These are phyloP conservation scores for Populus hybrid DNA, from an alignment of 441 rosid species.

Conservation along the genomic window DNA sequence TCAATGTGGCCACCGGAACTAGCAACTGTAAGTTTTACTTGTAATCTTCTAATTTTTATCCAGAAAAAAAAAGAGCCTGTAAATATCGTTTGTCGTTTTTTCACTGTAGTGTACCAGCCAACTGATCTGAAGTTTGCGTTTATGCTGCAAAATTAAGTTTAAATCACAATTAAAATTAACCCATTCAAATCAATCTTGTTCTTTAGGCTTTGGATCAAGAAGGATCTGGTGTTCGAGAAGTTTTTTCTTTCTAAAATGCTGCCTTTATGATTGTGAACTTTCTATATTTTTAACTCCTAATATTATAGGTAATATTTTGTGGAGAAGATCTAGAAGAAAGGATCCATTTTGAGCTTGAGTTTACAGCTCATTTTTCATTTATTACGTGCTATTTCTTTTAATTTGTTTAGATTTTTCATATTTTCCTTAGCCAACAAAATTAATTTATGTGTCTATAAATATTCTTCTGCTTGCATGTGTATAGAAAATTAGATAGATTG, in stretches of 20 bases:
- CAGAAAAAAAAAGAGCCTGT: background rate
- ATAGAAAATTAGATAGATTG: background rate
- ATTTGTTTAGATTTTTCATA: too few relatives aligned
- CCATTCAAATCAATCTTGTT: background rate
- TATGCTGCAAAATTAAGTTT: background rate
- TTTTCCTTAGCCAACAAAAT: background rate
- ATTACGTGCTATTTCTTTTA: background rate
- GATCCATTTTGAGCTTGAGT: background rate
- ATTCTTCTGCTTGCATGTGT: background rate
- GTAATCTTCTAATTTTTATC: background rate
- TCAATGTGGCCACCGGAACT: background rate
- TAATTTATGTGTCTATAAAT: background rate
- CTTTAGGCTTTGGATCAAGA: background rate
- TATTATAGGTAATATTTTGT: background rate
- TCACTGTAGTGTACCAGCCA: background rate
- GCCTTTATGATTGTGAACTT: background rate
- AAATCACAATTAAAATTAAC: background rate
- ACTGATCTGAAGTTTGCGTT: background rate
- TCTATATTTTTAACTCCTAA: background rate
- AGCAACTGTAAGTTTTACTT: background rate
- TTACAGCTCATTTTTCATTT: too few relatives aligned
- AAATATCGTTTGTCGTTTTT: background rate
- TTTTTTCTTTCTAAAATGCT: too few relatives aligned
- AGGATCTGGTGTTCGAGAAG: too few relatives aligned
- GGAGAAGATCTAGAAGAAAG: background rate